Evolutionary conservation across 345 rosid genomes (phyloP), one percentile per base, ranked within the genome.

Genomic region (Citrus reticulata): DNA sequence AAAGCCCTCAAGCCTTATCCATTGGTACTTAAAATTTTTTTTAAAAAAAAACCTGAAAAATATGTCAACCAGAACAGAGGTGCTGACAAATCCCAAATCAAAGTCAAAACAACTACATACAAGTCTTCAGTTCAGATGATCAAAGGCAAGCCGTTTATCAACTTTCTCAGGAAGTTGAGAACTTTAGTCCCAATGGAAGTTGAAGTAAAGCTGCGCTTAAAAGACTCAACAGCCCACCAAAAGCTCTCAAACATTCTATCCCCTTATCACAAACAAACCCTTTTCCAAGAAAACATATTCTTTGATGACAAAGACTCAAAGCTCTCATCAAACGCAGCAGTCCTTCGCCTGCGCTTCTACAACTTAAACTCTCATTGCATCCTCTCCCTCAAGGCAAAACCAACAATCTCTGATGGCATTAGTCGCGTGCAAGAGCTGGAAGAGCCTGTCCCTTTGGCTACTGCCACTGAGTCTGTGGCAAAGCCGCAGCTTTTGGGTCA

Each of bases 261-360:
- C 19, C 83, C 87, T 2, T 88, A 82, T 78, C 96, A 85, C 83
- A n/a, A 72, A 73, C 79, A 83, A 73, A 90, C 91, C 73, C 83
- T 87, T 1, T 20, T 80, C 78, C 96, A 92, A 58, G 89, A 89
- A 65, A 92, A 88, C 88, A 19, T 87, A n/a, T 92, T 92, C 83
- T 90, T 88, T 79, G 96, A 92, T 72, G 81, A 90, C 78, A 77
- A 83, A 30, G 29, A 70, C 24, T 78, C 85, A 40, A 70, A 79
- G 40, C 90, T 92, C 35, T 79, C 88, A 68, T 72, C 89, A 30
- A 79, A 81, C 77, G 77, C 77, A 42, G 85, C 93, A 11, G 89
- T 86, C 72, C 92, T 92, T 22, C 93, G 93, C 73, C 77, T 89
- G 74, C 96, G 96, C 65, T 89, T 90, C 81, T 87, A 83, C 76